Conservation (phyloP, 2,329 filamentous ascomycete genomes). For the Alternaria brassicae region DNA sequence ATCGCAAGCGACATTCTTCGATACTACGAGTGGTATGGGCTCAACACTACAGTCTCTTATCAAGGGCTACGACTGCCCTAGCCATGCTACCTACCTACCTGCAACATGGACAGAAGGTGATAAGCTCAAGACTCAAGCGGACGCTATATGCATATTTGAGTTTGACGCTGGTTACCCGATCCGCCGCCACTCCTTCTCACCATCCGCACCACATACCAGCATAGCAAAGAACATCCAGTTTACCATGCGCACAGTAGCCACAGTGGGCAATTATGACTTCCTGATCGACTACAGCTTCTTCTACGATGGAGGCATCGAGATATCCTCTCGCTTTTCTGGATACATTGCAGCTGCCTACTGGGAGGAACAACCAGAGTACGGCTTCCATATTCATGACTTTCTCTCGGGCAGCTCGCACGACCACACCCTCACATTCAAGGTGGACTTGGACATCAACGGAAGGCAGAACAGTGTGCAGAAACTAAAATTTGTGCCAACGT, state of each 20-base stretch:
- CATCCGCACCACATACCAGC: constrained; percentile 31
- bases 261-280: constrained; percentile 54
- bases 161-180: constrained; percentile 39
- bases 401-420: constrained; percentile 48
- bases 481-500: constrained; percentile 51
- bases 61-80: constrained; percentile 61
- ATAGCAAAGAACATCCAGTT: constrained; percentile 49
- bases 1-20: constrained; percentile 57
- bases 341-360: constrained; percentile 40
- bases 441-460: constrained; percentile 51
- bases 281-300: constrained; percentile 39
- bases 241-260: constrained; percentile 57
- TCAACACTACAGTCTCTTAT: constrained; percentile 54
- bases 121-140: constrained; percentile 50
- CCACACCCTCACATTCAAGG: constrained; percentile 54
- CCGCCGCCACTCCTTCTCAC: constrained; percentile 36
- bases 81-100: constrained; percentile 60
- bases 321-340: constrained; percentile 35
- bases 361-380: constrained; percentile 43
- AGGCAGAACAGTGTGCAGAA: constrained; percentile 46
- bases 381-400: constrained; percentile 50
- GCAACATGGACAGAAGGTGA: constrained; percentile 51
- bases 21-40: constrained; percentile 59
- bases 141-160: constrained; percentile 51
- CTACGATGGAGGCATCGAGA: constrained; percentile 38